Conservation (phyloP, 768 basidiomycete species). For the Rhizopogon vesiculosus region DNA sequence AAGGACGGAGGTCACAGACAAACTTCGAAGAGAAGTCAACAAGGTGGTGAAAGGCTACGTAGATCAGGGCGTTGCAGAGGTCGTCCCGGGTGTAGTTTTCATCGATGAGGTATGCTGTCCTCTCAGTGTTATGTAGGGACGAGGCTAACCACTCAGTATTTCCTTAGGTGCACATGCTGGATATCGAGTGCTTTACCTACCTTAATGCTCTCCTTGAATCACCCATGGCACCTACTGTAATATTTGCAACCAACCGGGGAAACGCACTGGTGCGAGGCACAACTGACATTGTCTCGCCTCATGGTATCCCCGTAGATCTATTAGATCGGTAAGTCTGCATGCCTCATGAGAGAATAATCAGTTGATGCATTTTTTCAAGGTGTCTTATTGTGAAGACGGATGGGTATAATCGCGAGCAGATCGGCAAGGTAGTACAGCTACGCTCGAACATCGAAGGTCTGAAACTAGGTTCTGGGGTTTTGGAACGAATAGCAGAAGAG, state of each 20-base stretch:
- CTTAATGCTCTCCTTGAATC: constrained; percentile 94
- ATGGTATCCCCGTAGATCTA: constrained; percentile 91
- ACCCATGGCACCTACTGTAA: constrained; percentile 95
- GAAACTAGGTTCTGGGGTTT: constrained; percentile 65
- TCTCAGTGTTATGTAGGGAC: neutral
- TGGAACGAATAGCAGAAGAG: constrained; percentile 77
- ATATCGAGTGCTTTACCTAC: constrained; percentile 99
- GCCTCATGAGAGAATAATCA: neutral
- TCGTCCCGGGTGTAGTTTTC: constrained; percentile 96
- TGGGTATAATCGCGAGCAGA: constrained; percentile 76
- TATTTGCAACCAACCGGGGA: constrained; percentile 94
- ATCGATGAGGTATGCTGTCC: constrained; percentile 82
- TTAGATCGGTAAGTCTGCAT: constrained; percentile 68
- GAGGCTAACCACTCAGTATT: neutral
- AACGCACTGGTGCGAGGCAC: constrained; percentile 92
- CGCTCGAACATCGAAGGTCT: constrained; percentile 87
- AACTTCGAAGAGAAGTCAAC: constrained; percentile 92
- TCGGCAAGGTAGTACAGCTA: constrained; percentile 80
- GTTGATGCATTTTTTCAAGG: constrained; percentile 29
- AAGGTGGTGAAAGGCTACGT: constrained; percentile 97
- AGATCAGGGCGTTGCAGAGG: constrained; percentile 96
- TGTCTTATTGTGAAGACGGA: constrained; percentile 96
- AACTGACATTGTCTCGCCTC: constrained; percentile 84
- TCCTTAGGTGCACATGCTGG: constrained; percentile 94
- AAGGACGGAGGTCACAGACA: constrained; percentile 95